Percentiles rank a stretch among this genome's conserved stretches.
These are phyloP conservation scores for Thinopyrum elongatum DNA, from an alignment of 176 grass and related monocot species.

Conservation along the genomic window DNA sequence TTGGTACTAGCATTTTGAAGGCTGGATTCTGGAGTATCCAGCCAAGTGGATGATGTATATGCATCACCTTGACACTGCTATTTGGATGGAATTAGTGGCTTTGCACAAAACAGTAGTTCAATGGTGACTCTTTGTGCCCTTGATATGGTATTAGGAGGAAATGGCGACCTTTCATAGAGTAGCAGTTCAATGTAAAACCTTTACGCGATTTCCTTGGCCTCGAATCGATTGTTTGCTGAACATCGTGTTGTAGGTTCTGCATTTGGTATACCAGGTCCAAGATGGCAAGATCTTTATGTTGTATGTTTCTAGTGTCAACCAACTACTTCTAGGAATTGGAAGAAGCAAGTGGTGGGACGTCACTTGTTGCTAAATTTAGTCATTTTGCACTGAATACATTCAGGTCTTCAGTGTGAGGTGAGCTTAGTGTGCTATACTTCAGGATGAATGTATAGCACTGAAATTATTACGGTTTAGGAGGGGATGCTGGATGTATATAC, in stretches of 20 bases:
- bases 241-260: not conserved
- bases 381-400: not conserved
- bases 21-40: not conserved
- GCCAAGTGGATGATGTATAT: not conserved
- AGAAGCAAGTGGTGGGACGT: not conserved
- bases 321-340: slow-evolving; percentile 4
- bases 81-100: not conserved
- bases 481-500: not conserved
- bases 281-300: no score
- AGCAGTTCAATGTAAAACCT: not conserved
- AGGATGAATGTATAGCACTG: not conserved
- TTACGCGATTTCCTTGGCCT: not conserved
- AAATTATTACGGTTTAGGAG: not conserved
- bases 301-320: not conserved
- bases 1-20: not conserved
- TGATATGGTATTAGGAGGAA: not conserved
- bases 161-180: no score
- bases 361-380: slow-evolving; percentile 8
- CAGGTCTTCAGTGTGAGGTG: slow-evolving; percentile 3
- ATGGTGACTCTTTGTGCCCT: not conserved
- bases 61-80: not conserved
- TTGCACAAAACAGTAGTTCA: not conserved
- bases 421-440: not conserved
- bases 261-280: not conserved
- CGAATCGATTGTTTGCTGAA: slow-evolving; percentile 5